These are phyloP conservation scores for Fusarium circinatum DNA, from an alignment of 2,329 filamentous ascomycete species.

Conservation along the genomic window DNA sequence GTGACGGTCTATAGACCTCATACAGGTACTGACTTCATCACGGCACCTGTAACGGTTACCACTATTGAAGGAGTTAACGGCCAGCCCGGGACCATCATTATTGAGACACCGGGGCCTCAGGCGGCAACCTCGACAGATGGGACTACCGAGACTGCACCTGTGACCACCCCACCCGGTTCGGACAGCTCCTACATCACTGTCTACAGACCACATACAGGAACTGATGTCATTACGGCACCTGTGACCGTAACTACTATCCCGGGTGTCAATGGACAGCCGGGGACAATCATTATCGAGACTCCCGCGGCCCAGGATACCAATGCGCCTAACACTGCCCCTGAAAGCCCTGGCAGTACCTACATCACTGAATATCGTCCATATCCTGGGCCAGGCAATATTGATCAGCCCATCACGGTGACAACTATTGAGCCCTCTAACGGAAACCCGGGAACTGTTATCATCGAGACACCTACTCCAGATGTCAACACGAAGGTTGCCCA, in stretches of 20 bases:
- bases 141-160: background rate
- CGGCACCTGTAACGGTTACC: constrained; percentile 18
- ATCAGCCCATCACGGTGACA: constrained; percentile 22
- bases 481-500: constrained; percentile 12
- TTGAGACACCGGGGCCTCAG: constrained; percentile 11
- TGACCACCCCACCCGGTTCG: constrained; percentile 17
- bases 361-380: constrained; percentile 24
- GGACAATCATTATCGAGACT: constrained; percentile 29
- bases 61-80: constrained; percentile 17
- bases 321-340: background rate
- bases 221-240: constrained; percentile 16
- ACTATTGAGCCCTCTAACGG: constrained; percentile 20
- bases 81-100: constrained; percentile 19
- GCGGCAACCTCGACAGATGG: background rate
- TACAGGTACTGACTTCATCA: constrained; percentile 12
- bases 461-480: constrained; percentile 18
- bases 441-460: constrained; percentile 20
- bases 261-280: constrained; percentile 12
- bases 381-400: constrained; percentile 16
- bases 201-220: constrained; percentile 21
- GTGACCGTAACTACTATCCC: constrained; percentile 23
- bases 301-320: background rate
- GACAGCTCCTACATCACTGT: constrained; percentile 25
- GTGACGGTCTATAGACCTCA: constrained; percentile 30
- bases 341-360: background rate